A percentile compares a stretch with the other conserved stretches of the same genome.
Conservation (phyloP, 805 yeast species). For the Teunomyces funiuensis region DNA sequence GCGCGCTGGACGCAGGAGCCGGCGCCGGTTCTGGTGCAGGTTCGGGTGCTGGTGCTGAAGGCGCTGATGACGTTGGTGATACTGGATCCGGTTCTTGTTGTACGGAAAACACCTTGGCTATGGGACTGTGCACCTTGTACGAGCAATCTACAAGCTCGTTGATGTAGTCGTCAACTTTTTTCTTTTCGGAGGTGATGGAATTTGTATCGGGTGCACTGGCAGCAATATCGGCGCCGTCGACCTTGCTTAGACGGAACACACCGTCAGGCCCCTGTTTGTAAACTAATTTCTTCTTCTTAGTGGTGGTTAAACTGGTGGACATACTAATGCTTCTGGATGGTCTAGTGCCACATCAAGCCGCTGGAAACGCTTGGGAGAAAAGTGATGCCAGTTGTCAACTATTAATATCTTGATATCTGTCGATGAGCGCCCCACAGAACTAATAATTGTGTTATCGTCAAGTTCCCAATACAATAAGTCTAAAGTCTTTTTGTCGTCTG, state of each 20-base stretch:
- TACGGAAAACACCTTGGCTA: neutral
- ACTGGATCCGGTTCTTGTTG: conserved; percentile 3
- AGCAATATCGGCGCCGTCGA: conserved; percentile 12
- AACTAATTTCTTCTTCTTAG: conserved; percentile 28
- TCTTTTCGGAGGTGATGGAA: conserved; percentile 9
- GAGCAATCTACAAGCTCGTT: conserved; percentile 35
- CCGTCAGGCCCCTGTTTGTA: conserved; percentile 42
- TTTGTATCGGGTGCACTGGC: neutral
- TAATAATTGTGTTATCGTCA: too few species aligned
- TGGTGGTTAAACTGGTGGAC: conserved; percentile 4
- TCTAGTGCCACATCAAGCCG: neutral
- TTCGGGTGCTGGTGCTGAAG: neutral
- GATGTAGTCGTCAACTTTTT: conserved; percentile 24
- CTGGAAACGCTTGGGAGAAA: neutral
- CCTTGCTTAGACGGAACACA: conserved; percentile 34
- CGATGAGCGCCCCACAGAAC: too few species aligned
- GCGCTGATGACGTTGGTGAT: neutral
- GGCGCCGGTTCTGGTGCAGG: neutral
- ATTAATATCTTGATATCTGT: too few species aligned
- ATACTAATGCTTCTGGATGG: neutral
- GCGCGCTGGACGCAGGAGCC: conserved; percentile 1
- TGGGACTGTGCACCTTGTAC: conserved; percentile 22
- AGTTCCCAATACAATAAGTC: too few species aligned
- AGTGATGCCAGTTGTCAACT: too few species aligned
- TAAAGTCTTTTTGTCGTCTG: neutral